Base-by-base conservation (phyloP, 2,329 filamentous ascomycete genomes). In the Aspergillus aculeatus region DNA sequence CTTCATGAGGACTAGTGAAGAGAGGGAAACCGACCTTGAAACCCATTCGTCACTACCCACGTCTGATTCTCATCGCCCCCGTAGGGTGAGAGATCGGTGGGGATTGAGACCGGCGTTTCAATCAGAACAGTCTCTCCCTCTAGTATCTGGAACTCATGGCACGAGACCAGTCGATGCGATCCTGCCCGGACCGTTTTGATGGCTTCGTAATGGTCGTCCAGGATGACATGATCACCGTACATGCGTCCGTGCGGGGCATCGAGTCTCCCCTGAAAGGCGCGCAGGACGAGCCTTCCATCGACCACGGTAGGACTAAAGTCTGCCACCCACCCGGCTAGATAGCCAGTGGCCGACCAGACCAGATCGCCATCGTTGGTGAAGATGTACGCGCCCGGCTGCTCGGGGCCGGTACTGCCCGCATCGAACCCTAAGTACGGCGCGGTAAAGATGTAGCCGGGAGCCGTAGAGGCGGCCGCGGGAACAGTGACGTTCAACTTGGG, bases 301-400 rank as follows among this genome's bases (percentile, higher is more conserved):
- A 76, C 83, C 2, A 73, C 54, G 1, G 63, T 62, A 10, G 73
- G 0, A 67, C 78, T 81, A 69, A 85, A 83, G 65, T 83, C 83
- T 58, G 76, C 78, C 0, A 77, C 67, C 78, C 80, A 83, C 57
- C 78, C 79, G 47, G 75, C 77, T 61, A 79, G 82, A 62, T 79
- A 77, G 2, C 77, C 78, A 50, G 81, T 81, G 3, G 82, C 81
- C 0, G 82, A 83, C 82, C 82, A 85, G 3, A 85, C 74, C 0
- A 85, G 72, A 50, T 84, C 81, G 0, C 82, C 82, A 32, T 81
- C 68, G 59, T 82, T 77, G 3, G 76, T 74, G 62, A 83, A 80
- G 59, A 85, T 84, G 64, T 84, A 84, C 0, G 82, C 78, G 0
- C 74, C 81, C 0, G 81, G 75, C 66, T 83, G 81, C 12, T 76